Conservation (phyloP, 2,329 filamentous ascomycete species). For the Claviceps sp. region DNA sequence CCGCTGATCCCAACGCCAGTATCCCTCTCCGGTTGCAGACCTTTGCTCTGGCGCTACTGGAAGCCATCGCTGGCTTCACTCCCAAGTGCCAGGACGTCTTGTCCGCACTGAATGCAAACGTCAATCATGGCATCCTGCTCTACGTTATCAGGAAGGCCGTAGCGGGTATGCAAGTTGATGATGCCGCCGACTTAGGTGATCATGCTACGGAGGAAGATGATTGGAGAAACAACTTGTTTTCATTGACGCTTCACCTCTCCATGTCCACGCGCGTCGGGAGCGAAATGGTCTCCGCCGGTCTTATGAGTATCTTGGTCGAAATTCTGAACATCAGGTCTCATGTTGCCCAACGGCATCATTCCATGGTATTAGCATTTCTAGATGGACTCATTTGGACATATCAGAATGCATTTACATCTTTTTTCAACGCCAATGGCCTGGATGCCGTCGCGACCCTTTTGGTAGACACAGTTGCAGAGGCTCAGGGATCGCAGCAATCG, state of each 20-base stretch:
- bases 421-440: slow-evolving; percentile 72
- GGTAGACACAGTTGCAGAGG: slow-evolving; percentile 60
- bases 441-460: slow-evolving; percentile 84
- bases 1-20: slow-evolving; percentile 50
- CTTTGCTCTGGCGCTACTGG: slow-evolving; percentile 66
- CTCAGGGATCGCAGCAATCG: slow-evolving; percentile 50
- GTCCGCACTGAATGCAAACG: slow-evolving; percentile 83
- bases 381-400: slow-evolving; percentile 80
- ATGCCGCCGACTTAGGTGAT: slow-evolving; percentile 37
- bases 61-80: slow-evolving; percentile 72
- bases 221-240: slow-evolving; percentile 83
- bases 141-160: slow-evolving; percentile 88
- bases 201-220: slow-evolving; percentile 61
- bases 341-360: slow-evolving; percentile 72
- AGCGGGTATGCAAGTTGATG: slow-evolving; percentile 56
- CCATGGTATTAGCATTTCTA: slow-evolving; percentile 73
- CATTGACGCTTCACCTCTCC: slow-evolving; percentile 71
- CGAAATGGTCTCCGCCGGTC: slow-evolving; percentile 75
- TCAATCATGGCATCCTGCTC: slow-evolving; percentile 89
- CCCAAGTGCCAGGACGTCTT: slow-evolving; percentile 69
- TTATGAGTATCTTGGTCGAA: slow-evolving; percentile 83
- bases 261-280: slow-evolving; percentile 61
- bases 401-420: slow-evolving; percentile 68
- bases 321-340: slow-evolving; percentile 71
- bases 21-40: slow-evolving; percentile 71